These are phyloP conservation scores for Magnusiomyces sp. DNA, from an alignment of 1,139 yeast genomes.

Conservation along the genomic window DNA sequence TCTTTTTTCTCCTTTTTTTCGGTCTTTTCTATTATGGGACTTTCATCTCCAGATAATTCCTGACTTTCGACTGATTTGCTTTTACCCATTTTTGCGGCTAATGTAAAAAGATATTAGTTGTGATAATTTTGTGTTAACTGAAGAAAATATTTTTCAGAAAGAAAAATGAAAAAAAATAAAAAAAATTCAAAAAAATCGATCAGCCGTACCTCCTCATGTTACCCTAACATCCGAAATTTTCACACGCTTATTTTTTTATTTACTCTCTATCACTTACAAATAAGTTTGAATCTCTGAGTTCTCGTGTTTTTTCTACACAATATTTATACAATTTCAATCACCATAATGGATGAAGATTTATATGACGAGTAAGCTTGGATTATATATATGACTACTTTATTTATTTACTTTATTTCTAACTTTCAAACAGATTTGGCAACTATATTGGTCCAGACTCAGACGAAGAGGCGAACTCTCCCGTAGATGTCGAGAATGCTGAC, in stretches of 20 bases:
- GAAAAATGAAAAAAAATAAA: too few relatives aligned
- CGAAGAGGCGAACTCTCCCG: conserved; percentile 10
- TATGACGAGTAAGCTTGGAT: conserved; percentile 53
- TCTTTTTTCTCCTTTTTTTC: conserved; percentile 7
- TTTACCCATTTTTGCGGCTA: too few relatives aligned
- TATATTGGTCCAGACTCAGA: conserved; percentile 41
- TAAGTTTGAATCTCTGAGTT: background rate
- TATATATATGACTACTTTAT: conserved; percentile 3
- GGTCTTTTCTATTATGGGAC: conserved; percentile 2
- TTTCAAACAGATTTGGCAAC: conserved; percentile 47
- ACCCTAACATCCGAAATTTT: background rate
- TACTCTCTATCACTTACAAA: background rate
- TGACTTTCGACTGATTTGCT: background rate
- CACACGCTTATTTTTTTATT: background rate
- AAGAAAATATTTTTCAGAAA: background rate
- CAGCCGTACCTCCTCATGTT: background rate
- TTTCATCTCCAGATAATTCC: background rate
- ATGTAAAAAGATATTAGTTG: background rate
- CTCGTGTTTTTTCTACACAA: too few relatives aligned
- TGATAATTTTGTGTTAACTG: background rate
- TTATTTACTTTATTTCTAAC: conserved; percentile 18
- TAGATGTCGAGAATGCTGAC: conserved; percentile 6
- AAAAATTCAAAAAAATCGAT: too few relatives aligned
- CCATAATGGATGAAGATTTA: conserved; percentile 38
- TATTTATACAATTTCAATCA: too few relatives aligned